These are phyloP conservation scores for Cyberlindnera euphorbiae DNA, from an alignment of 805 yeast species.

Conservation along the genomic window DNA sequence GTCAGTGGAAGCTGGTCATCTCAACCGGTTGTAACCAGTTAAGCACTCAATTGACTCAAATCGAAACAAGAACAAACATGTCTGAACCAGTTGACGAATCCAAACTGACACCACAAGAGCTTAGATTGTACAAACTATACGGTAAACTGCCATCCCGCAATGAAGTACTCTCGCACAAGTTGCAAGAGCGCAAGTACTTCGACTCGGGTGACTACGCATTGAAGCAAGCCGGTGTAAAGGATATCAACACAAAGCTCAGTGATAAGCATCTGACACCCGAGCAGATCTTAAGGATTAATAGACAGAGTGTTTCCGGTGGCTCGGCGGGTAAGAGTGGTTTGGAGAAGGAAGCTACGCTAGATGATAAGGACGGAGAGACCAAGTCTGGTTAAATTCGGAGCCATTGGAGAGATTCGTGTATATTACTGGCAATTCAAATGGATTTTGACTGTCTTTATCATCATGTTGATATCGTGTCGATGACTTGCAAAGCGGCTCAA, in stretches of 20 bases:
- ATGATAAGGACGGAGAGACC: conserved; percentile 3
- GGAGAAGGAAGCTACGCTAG: conserved; percentile 42
- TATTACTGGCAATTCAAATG: too few species aligned
- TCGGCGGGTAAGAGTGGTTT: conserved; percentile 41
- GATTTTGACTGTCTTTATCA: too few species aligned
- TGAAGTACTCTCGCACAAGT: conserved; percentile 67
- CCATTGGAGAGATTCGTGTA: too few species aligned
- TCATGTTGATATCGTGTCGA: too few species aligned
- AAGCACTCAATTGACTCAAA: too few species aligned
- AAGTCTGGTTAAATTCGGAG: too few species aligned
- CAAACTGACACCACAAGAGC: conserved; percentile 55
- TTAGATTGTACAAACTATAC: conserved; percentile 70
- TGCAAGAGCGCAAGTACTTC: conserved; percentile 85
- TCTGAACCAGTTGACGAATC: conserved; percentile 10
- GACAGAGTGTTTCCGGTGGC: conserved; percentile 54
- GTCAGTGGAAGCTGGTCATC: too few species aligned
- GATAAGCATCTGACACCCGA: conserved; percentile 30
- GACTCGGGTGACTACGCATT: conserved; percentile 94
- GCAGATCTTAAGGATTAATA: conserved; percentile 53
- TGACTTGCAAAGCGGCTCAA: too few species aligned
- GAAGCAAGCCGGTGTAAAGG: conserved; percentile 56
- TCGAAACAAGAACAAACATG: conserved; percentile 1
- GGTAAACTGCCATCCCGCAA: conserved; percentile 82
- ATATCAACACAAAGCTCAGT: conserved; percentile 17
- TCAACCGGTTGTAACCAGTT: too few species aligned